A percentile compares a stretch with the other conserved stretches of the same genome.
Evolutionary conservation across 176 grass and related monocot genomes (phyloP).

Genomic region (Chrysopogon serrulatus): DNA sequence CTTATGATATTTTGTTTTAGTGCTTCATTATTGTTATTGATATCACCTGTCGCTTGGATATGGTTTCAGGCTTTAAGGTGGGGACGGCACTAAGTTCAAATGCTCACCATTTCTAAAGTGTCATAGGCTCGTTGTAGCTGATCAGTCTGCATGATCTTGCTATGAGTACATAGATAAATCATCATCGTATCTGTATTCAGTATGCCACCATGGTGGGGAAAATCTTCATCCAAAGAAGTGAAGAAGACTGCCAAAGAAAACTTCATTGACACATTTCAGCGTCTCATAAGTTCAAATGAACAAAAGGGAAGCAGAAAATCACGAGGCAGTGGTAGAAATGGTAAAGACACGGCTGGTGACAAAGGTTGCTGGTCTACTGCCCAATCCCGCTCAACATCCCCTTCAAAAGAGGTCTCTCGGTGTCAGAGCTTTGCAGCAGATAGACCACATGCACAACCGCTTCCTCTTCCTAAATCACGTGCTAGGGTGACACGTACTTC

Average conservation of each 20-base stretch:
- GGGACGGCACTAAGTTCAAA: neutral
- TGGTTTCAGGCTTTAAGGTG: slow-evolving; percentile 29
- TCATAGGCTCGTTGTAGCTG: slow-evolving; percentile 20
- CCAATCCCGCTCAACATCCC: slow-evolving; percentile 88
- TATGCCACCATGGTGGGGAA: slow-evolving; percentile 97
- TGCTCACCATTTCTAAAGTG: neutral
- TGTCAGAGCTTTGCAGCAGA: slow-evolving; percentile 95
- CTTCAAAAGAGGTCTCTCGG: slow-evolving; percentile 80
- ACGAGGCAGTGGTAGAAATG: slow-evolving; percentile 41
- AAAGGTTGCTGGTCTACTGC: slow-evolving; percentile 83
- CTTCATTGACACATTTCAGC: slow-evolving; percentile 79
- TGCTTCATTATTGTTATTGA: slow-evolving; percentile 19
- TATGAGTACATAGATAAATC: slow-evolving; percentile 33
- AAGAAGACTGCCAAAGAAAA: slow-evolving; percentile 95
- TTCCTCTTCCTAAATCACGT: slow-evolving; percentile 76
- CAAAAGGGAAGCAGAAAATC: slow-evolving; percentile 73
- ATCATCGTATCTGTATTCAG: slow-evolving; percentile 29
- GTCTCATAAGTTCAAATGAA: slow-evolving; percentile 79
- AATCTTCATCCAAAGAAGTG: slow-evolving; percentile 89
- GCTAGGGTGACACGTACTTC: slow-evolving; percentile 52
- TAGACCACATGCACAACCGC: slow-evolving; percentile 70
- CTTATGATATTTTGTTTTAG: neutral
- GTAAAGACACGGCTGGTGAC: slow-evolving; percentile 52
- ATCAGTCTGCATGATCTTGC: neutral
- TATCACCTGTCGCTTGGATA: slow-evolving; percentile 4